phyloP scores from a whole-genome alignment of 2,329 filamentous ascomycete genomes.

The Apiospora arundinis region DNA sequence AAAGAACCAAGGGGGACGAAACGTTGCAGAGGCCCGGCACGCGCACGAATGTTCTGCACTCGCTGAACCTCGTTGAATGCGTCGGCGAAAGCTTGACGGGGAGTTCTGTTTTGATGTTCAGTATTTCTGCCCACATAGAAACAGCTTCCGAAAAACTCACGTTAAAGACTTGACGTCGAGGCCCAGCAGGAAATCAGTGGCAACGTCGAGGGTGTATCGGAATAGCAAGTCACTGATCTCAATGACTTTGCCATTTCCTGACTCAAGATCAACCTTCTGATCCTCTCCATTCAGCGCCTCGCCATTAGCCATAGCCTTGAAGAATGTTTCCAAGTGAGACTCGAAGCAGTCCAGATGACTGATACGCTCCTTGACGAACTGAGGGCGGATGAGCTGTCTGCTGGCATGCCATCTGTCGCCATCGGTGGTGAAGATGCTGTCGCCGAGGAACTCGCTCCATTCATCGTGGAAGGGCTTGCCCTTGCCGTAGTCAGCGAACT shows the following conservation, averaged over 20 bases:
- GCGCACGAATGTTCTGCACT: slow-evolving; percentile 71
- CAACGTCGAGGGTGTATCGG: slow-evolving; percentile 82
- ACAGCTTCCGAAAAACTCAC: slow-evolving; percentile 40
- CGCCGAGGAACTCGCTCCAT: slow-evolving; percentile 77
- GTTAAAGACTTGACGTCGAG: slow-evolving; percentile 70
- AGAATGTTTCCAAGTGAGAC: slow-evolving; percentile 75
- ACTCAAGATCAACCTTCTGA: slow-evolving; percentile 67
- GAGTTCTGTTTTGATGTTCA: slow-evolving; percentile 49
- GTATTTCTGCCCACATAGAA: background rate
- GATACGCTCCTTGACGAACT: slow-evolving; percentile 85
- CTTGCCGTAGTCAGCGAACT: slow-evolving; percentile 87
- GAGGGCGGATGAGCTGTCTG: slow-evolving; percentile 81
- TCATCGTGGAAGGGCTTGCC: slow-evolving; percentile 76
- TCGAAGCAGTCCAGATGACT: slow-evolving; percentile 85
- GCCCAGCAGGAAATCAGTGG: slow-evolving; percentile 87
- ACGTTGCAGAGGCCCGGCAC: slow-evolving; percentile 66
- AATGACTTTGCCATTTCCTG: slow-evolving; percentile 67
- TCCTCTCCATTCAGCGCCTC: slow-evolving; percentile 63
- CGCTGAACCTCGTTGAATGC: slow-evolving; percentile 82
- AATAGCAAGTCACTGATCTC: slow-evolving; percentile 82
- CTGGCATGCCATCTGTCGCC: slow-evolving; percentile 79
- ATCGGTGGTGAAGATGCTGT: slow-evolving; percentile 83
- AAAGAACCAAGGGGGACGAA: slow-evolving; percentile 71
- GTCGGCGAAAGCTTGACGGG: slow-evolving; percentile 73
- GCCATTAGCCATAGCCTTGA: slow-evolving; percentile 68